phyloP scores from a whole-genome alignment of 2,329 filamentous ascomycete species.

The Phaeosphaeria sp. region DNA sequence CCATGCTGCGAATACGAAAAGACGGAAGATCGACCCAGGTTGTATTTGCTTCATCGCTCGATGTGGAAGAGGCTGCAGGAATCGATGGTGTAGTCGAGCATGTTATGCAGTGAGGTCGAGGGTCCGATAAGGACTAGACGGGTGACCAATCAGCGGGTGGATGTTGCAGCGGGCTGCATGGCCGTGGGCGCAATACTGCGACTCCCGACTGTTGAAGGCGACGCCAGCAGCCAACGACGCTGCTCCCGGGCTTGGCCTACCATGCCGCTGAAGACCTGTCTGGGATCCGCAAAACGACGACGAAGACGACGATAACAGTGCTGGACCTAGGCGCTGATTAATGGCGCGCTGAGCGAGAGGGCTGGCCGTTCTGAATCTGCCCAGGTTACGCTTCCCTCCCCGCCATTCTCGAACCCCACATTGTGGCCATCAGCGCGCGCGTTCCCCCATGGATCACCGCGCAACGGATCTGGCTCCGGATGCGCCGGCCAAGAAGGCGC shows the following conservation, averaged over 20 bases:
- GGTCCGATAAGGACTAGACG: constrained; percentile 17
- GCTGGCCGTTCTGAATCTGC: neutral
- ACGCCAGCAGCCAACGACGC: constrained; percentile 13
- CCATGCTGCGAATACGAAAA: neutral
- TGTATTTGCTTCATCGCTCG: neutral
- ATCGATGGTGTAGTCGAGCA: neutral
- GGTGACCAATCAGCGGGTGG: constrained; percentile 15
- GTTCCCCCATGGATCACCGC: constrained; percentile 3
- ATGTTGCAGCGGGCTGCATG: constrained; percentile 9
- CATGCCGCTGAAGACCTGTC: constrained; percentile 21
- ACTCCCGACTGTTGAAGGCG: constrained; percentile 12
- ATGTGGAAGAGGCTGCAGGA: neutral
- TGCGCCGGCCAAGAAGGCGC: constrained; percentile 39
- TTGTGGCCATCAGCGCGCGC: neutral
- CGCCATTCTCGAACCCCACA: constrained; percentile 19
- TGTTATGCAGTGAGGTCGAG: neutral
- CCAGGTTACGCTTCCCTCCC: constrained; percentile 16
- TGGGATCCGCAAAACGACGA: constrained; percentile 11
- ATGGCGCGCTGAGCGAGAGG: constrained; percentile 21
- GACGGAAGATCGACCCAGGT: neutral
- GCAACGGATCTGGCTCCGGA: constrained; percentile 15
- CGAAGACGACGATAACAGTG: constrained; percentile 14
- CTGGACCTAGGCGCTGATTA: constrained; percentile 29
- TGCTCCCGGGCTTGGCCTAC: constrained; percentile 18
- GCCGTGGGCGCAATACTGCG: neutral